A percentile compares a stretch with the other conserved stretches of the same genome.
Evolutionary conservation across 345 rosid genomes (phyloP).

Genomic region (Acer negundo): DNA sequence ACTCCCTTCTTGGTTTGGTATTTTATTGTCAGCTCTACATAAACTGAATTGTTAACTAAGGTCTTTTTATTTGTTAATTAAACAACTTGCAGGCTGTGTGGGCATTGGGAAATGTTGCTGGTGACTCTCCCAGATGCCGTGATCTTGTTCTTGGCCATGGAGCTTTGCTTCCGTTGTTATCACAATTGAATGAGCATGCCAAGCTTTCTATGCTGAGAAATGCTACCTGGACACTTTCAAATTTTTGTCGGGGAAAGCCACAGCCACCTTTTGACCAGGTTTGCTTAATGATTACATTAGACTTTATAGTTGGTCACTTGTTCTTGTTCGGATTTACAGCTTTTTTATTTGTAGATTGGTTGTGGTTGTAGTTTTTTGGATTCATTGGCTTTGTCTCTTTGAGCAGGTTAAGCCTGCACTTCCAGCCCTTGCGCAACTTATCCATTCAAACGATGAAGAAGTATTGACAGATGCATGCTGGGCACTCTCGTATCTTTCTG

Average conservation of each 20-base stretch:
- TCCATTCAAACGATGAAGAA: conserved; percentile 77
- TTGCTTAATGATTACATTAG: conserved; percentile 14
- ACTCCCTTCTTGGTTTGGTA: neutral
- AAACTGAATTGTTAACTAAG: neutral
- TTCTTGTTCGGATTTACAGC: neutral
- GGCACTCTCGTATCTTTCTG: conserved; percentile 85
- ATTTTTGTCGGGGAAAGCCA: conserved; percentile 87
- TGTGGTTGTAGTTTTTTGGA: neutral
- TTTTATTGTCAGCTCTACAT: neutral
- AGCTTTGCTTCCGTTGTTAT: conserved; percentile 64
- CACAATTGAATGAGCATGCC: conserved; percentile 68
- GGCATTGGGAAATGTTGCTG: conserved; percentile 93
- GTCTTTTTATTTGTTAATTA: neutral
- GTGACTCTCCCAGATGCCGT: conserved; percentile 83
- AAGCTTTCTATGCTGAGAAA: conserved; percentile 83
- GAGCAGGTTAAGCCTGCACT: conserved; percentile 73
- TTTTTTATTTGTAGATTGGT: neutral
- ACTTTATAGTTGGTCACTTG: conserved; percentile 10
- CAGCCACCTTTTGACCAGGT: conserved; percentile 80
- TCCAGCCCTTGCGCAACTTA: conserved; percentile 68
- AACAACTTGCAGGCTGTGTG: conserved; percentile 61
- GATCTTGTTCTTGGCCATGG: conserved; percentile 65
- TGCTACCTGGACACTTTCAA: conserved; percentile 91
- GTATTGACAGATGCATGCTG: conserved; percentile 87
- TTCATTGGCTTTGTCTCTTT: neutral